These are phyloP conservation scores for Saccharomycopsis javanensis DNA, from an alignment of 805 yeast genomes.

Conservation along the genomic window DNA sequence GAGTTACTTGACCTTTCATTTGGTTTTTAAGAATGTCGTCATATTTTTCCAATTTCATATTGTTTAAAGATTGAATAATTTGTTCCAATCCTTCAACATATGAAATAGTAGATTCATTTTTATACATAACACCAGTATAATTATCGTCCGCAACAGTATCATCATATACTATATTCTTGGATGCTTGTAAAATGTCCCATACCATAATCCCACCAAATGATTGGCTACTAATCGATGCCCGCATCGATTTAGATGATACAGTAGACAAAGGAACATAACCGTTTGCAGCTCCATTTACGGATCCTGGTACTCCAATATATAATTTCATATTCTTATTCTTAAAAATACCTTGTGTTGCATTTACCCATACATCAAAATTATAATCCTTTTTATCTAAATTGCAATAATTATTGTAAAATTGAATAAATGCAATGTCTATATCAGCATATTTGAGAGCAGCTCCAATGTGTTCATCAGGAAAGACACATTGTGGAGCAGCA, in stretches of 20 bases:
- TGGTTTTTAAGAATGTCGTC: background rate
- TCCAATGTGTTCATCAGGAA: constrained; percentile 68
- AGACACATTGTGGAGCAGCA: constrained; percentile 89
- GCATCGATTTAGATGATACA: background rate
- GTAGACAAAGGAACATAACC: constrained; percentile 2
- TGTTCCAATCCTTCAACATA: background rate
- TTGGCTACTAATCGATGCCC: background rate
- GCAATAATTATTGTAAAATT: constrained; percentile 84
- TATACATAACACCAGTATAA: background rate
- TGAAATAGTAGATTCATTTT: background rate
- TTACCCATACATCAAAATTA: constrained; percentile 65
- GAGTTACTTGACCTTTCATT: background rate
- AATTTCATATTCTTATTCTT: constrained; percentile 63
- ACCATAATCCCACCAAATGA: constrained; percentile 17
- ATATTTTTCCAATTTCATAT: background rate
- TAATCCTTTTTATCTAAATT: constrained; percentile 36
- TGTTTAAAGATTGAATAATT: background rate
- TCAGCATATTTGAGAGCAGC: constrained; percentile 46
- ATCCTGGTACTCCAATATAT: constrained; percentile 40
- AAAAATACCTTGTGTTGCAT: constrained; percentile 45
- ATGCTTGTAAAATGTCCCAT: constrained; percentile 22
- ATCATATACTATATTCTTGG: constrained; percentile 19
- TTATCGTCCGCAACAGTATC: background rate
- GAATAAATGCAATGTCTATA: constrained; percentile 75
- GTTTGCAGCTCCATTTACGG: constrained; percentile 10